These are phyloP conservation scores for Candida quercuum DNA, from an alignment of 805 yeast species.

Conservation along the genomic window DNA sequence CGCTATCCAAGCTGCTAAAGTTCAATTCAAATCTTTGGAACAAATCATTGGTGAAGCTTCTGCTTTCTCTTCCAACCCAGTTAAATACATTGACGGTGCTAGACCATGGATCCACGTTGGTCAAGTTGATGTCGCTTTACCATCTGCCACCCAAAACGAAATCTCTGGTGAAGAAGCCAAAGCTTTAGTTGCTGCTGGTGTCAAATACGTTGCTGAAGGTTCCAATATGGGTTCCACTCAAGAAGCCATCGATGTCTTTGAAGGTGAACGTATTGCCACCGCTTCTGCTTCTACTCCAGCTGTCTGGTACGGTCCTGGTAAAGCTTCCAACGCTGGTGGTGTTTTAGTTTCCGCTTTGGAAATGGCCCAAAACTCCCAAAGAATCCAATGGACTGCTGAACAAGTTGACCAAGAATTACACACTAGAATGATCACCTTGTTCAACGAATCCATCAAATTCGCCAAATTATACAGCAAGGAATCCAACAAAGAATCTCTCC, in stretches of 20 bases:
- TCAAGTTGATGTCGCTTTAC: constrained; percentile 90
- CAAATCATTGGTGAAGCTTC: constrained; percentile 54
- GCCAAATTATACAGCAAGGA: constrained; percentile 77
- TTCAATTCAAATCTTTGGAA: constrained; percentile 71
- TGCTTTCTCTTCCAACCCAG: constrained; percentile 50
- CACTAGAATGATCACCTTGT: constrained; percentile 89
- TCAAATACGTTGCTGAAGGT: constrained; percentile 95
- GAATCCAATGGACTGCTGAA: constrained; percentile 86
- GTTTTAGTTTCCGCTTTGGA: constrained; percentile 97
- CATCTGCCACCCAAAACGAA: constrained; percentile 98
- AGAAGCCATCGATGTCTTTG: constrained; percentile 94
- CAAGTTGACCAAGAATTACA: constrained; percentile 89
- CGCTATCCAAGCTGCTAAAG: constrained; percentile 71
- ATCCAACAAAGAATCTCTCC: constrained; percentile 59
- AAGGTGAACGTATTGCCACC: constrained; percentile 60
- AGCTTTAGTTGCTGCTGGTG: constrained; percentile 88
- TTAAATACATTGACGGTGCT: constrained; percentile 85
- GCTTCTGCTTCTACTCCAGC: constrained; percentile 38
- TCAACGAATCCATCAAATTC: constrained; percentile 86
- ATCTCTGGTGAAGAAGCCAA: constrained; percentile 95
- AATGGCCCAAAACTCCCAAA: constrained; percentile 99
- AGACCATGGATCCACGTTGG: constrained; percentile 96
- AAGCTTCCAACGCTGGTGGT: constrained; percentile 99
- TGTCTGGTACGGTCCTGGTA: constrained; percentile 99
- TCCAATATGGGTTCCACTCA: constrained; percentile 99